Evolutionary conservation across 805 yeast genomes (phyloP).

Genomic region (Metschnikowia dekortorum): DNA sequence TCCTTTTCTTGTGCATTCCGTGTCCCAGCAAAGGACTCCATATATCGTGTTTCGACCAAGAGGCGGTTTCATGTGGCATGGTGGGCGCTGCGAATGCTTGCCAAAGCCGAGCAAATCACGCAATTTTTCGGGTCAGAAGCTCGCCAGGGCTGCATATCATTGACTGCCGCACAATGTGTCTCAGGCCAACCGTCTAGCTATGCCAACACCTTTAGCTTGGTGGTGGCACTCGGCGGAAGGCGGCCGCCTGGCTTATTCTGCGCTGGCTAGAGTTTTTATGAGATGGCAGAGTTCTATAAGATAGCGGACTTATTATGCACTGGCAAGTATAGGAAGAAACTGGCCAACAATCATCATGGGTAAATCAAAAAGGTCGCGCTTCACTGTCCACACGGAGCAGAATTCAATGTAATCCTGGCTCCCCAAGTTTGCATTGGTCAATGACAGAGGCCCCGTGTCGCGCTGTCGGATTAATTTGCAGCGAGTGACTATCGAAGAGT

Average conservation of each 20-base stretch:
- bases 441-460: conserved; percentile 8
- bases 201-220: not conserved
- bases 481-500: conserved; percentile 48
- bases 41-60: not conserved
- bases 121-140: not conserved
- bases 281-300: too few relatives aligned
- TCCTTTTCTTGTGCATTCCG: too few relatives aligned
- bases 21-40: too few relatives aligned
- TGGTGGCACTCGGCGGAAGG: not conserved
- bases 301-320: not conserved
- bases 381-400: conserved; percentile 82
- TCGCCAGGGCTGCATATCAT: not conserved
- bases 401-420: conserved; percentile 45
- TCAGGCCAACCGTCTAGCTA: not conserved
- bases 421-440: conserved; percentile 16
- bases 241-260: not conserved
- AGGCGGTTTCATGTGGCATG: not conserved
- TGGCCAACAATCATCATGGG: conserved; percentile 85
- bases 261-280: too few relatives aligned
- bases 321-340: conserved; percentile 58
- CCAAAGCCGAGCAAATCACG: not conserved
- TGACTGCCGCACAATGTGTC: not conserved
- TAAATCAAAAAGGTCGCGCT: conserved; percentile 76
- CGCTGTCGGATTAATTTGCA: conserved; percentile 42
- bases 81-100: not conserved